Evolutionary conservation across 805 yeast genomes (phyloP), one percentile per base, ranked within the genome.

Genomic region (Nakazawaea siamensis): DNA sequence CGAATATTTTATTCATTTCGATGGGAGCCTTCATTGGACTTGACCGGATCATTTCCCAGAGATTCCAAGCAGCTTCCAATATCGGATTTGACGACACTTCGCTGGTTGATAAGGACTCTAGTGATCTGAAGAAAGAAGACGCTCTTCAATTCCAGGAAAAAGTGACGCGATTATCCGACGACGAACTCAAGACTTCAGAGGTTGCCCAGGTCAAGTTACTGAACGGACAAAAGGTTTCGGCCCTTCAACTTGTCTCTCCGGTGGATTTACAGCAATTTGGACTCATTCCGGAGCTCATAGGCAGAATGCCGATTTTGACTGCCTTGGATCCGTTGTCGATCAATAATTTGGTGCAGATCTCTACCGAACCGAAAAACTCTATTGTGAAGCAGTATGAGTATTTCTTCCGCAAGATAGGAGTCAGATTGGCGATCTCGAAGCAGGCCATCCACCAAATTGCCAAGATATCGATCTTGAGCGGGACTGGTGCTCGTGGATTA

Each of bases 21-120:
- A 71, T 73, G 71, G 81, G 81, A 18, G 80, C 80, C 0, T 75
- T 75, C 56, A 72, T 71, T 11, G 80, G 80, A 3, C 51, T 75
- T 25, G 79, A 73, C 42, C 57, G 60, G 32, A 66, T 70, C 33
- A 54, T 73, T 16, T 57, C 59, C 2, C 54, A 55, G 19, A 58
- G 80, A 39, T 40, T 66, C 12, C 23, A 27, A n/a, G 42, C 51
- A 1, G 43, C 46, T 2, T 39, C 55, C 4, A 43, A 46, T 19
- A 44, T 52, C 27, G 54, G 50, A 11, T 48, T 49, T 30, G 46
- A 40, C 24, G 48, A 45, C 8, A 24, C 24, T 16, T 10, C n/a
- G n/a, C 5, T 14, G 8, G 13, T 12, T 6, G 50, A 49, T 9
- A 30, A 35, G 15, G 35, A 28, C n/a, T 12, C 18, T 6, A 23